Percentiles rank a stretch among this genome's conserved stretches.
Evolutionary conservation across 768 basidiomycete species (phyloP).

Genomic region (Hortiboletus flavorubellus): DNA sequence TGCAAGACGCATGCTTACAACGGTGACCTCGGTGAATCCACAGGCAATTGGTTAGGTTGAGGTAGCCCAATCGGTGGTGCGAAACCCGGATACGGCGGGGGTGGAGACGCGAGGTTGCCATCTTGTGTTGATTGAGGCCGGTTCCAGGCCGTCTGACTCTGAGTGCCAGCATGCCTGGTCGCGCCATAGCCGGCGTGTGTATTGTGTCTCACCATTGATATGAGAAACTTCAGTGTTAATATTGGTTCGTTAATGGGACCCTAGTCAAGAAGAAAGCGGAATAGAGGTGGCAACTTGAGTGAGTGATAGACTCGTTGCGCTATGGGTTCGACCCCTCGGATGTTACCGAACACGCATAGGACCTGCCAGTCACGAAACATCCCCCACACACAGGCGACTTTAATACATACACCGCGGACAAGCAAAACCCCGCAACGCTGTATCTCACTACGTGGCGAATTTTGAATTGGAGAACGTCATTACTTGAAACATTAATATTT

Average conservation of each 20-base stretch:
- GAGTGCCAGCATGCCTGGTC: background rate
- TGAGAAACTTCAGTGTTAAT: background rate
- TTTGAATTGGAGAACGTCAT: too few relatives aligned
- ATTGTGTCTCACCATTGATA: background rate
- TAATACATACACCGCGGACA: too few relatives aligned
- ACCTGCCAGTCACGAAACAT: too few relatives aligned
- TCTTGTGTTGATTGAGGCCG: background rate
- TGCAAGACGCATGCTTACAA: constrained; percentile 3
- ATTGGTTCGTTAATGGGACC: background rate
- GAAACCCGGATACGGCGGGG: constrained; percentile 10
- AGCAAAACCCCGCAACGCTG: too few relatives aligned
- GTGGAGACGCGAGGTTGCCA: constrained; percentile 1
- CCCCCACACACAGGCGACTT: too few relatives aligned
- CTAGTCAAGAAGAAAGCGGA: background rate
- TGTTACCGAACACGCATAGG: too few relatives aligned
- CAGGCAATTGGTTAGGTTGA: background rate
- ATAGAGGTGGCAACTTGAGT: background rate
- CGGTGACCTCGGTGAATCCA: background rate
- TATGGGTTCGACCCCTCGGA: too few relatives aligned
- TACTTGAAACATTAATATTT: background rate
- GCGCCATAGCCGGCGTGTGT: constrained; percentile 3
- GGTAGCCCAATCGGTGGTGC: background rate
- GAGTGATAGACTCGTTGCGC: too few relatives aligned
- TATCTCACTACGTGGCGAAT: too few relatives aligned
- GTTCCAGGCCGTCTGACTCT: too few relatives aligned